A percentile compares a stretch with the other conserved stretches of the same genome.
Evolutionary conservation across 139 green algal genomes (phyloP).

Genomic region (Micractinium sp.): DNA sequence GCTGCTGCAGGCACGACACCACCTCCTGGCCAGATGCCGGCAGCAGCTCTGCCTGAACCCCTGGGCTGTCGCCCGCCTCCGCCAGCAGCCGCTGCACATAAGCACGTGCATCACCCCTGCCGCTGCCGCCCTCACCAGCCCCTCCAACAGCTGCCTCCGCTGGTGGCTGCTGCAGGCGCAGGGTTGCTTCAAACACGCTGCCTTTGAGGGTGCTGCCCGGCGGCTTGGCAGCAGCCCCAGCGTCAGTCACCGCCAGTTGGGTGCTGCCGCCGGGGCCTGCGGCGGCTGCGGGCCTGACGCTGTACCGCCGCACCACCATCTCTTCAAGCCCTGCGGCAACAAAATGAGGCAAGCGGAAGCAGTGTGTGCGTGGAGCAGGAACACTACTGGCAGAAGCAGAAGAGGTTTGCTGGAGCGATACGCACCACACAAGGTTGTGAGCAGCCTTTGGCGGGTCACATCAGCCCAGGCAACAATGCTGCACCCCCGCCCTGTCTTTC

Average conservation of each 20-base stretch:
- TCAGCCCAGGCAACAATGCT: background rate
- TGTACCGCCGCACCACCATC: constrained; percentile 8
- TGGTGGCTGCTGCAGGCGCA: background rate
- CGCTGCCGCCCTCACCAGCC: background rate
- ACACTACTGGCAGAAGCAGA: background rate
- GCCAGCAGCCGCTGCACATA: background rate
- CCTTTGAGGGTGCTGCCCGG: background rate
- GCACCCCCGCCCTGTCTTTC: background rate
- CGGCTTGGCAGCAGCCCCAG: background rate
- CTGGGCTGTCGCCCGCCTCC: background rate
- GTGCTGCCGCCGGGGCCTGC: background rate
- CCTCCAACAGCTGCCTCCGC: background rate
- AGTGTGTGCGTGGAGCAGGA: background rate
- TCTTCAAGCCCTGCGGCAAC: background rate
- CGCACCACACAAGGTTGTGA: too few species aligned
- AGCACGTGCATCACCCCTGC: background rate
- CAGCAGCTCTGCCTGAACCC: background rate
- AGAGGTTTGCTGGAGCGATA: background rate
- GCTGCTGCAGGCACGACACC: constrained; percentile 15
- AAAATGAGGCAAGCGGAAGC: background rate
- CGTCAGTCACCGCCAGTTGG: background rate
- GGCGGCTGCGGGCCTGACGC: background rate
- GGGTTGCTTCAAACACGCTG: background rate
- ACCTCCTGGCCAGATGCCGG: background rate
- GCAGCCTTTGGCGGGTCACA: background rate